phyloP scores from a whole-genome alignment of 2,329 filamentous ascomycete genomes.

The Chalaropsis thielavioides region DNA sequence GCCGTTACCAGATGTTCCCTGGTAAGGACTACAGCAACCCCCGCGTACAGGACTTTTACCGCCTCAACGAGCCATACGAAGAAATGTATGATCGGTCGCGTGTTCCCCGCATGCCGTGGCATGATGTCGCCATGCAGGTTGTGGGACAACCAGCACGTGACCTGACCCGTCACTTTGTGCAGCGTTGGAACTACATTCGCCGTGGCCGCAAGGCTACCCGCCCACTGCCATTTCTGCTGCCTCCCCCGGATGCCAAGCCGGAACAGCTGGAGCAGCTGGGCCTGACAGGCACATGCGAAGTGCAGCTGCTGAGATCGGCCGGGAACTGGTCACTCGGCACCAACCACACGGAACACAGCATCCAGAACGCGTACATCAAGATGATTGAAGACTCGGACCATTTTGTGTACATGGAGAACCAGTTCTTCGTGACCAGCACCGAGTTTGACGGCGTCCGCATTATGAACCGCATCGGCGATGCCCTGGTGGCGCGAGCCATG shows the following conservation, averaged over 20 bases:
- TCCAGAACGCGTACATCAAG: slow-evolving; percentile 88
- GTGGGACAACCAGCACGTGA: slow-evolving; percentile 92
- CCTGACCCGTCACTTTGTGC: slow-evolving; percentile 87
- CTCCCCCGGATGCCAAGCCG: slow-evolving; percentile 78
- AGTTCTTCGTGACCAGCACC: slow-evolving; percentile 92
- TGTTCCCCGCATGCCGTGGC: slow-evolving; percentile 93
- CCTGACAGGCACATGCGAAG: slow-evolving; percentile 84
- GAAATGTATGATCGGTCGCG: slow-evolving; percentile 95
- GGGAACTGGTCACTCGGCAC: slow-evolving; percentile 85
- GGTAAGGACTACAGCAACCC: slow-evolving; percentile 98
- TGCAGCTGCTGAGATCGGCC: slow-evolving; percentile 87
- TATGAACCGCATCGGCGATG: slow-evolving; percentile 85
- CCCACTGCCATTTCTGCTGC: slow-evolving; percentile 82
- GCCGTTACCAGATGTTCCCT: slow-evolving; percentile 91
- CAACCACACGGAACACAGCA: slow-evolving; percentile 78
- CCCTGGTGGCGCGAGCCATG: slow-evolving; percentile 80
- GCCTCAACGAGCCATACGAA: slow-evolving; percentile 84
- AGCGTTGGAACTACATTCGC: slow-evolving; percentile 94
- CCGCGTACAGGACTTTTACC: slow-evolving; percentile 86
- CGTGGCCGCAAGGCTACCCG: slow-evolving; percentile 85
- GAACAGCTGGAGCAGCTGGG: slow-evolving; percentile 78
- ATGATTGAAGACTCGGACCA: slow-evolving; percentile 92
- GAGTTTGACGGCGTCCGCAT: slow-evolving; percentile 79
- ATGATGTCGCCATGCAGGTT: slow-evolving; percentile 95
- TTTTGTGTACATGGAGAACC: slow-evolving; percentile 97